Percentiles rank a stretch among this genome's conserved stretches.
These are phyloP conservation scores for Meyerozyma guilliermondii DNA, from an alignment of 1,139 yeast species.

Conservation along the genomic window DNA sequence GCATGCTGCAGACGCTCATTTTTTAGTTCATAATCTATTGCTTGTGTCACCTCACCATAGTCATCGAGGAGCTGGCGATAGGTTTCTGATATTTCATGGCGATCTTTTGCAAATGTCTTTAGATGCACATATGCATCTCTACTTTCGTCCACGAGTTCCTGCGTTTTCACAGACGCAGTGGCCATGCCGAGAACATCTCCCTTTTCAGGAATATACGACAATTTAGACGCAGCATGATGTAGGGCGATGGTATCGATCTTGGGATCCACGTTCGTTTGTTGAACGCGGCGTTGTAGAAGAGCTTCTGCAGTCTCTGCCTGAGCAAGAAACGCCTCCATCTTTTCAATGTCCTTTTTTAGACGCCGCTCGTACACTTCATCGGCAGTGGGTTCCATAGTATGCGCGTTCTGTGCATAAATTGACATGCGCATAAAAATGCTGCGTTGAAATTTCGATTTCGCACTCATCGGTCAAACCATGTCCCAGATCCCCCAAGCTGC, in stretches of 20 bases:
- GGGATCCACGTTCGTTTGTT: neutral
- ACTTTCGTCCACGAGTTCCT: neutral
- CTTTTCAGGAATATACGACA: slow-evolving; percentile 1
- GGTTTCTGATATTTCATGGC: neutral
- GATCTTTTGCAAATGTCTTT: neutral
- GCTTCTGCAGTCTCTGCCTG: neutral
- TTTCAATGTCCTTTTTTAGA: neutral
- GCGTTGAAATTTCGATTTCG: neutral
- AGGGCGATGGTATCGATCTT: neutral
- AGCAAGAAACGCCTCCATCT: neutral
- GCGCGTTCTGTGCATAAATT: neutral
- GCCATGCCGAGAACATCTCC: slow-evolving; percentile 1
- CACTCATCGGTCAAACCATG: slow-evolving; percentile 26
- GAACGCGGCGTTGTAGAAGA: neutral
- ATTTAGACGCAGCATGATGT: neutral
- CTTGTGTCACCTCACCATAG: neutral
- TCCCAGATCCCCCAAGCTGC: slow-evolving; percentile 57
- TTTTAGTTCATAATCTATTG: neutral
- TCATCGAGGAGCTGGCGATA: slow-evolving; percentile 1
- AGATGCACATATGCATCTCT: neutral
- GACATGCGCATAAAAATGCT: neutral
- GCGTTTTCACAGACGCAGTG: neutral
- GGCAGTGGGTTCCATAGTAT: neutral
- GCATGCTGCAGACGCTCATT: neutral
- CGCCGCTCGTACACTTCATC: neutral